Base-by-base conservation (phyloP, 2,329 filamentous ascomycete species). In the Neophaeococcomyces aloes region DNA sequence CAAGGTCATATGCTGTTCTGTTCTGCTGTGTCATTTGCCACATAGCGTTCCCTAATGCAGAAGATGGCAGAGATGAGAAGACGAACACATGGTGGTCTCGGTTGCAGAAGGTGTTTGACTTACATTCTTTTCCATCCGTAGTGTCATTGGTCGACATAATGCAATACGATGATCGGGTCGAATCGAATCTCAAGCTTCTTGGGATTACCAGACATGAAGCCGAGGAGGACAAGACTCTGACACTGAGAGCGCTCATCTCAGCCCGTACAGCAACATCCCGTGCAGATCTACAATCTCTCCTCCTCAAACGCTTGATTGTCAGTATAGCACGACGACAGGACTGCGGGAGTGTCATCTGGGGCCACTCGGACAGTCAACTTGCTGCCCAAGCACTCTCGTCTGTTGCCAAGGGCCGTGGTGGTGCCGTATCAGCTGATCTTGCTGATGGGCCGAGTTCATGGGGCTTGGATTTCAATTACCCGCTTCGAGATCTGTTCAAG, bases 321-420 rank as follows among this genome's bases (percentile, higher is more conserved):
- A 67, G 76, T 34, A 67, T 77, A 34, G 83, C 84, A 7, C 71
- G 75, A 48, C 61, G 67, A 13, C 65, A 72, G 21, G 65, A 59
- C 10, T 91, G 80, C 59, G 75, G 81, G 50, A 79, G 78, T 10
- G 72, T 96, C 32, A 65, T 96, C 1, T 81, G 91, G 62, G 88
- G 85, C 17, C 81, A 89, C 63, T 93, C 79, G 52, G 94, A 91
- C 15, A 95, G 87, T 4, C 77, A 80, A 13, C 77, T 98, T 23
- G 89, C 91, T 3, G 86, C 89, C 53, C 79, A 86, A 56, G 85
- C 86, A 0, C 75, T 98, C 11, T 73, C 86, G 5, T 86, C 91
- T 64, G 87, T 89, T 2, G 87, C 89, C 18, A 95, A 94, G 64
- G 91, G 91, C 1, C 76, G 89, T 38, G 91, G 89, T 1, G 87